Evolutionary conservation across 208 protist species (phyloP), one percentile per base, ranked within the genome.

Genomic region (Wallacemonas sp.): DNA sequence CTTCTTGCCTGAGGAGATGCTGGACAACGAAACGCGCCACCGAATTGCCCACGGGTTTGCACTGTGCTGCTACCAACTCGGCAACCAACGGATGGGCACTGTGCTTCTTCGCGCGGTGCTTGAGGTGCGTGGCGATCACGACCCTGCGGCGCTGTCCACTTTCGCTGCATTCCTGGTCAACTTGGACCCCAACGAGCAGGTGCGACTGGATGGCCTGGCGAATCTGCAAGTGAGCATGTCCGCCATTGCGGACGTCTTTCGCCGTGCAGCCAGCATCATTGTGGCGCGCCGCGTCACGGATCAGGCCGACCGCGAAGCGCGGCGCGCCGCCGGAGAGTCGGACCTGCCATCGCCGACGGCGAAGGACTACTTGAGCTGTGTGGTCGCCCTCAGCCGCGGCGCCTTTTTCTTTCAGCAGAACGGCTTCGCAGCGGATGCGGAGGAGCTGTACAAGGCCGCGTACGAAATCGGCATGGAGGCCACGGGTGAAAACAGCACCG

Each of bases 351-450:
- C 17, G 41, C 39, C 34, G 34, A 33, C 27, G 3, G 44, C 32
- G 33, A 48, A 46, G 53, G 38, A 36, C 52, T 41, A 34, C 33
- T 69, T 88, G 26, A 88, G 73, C 53, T 71, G 71, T n/a, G 77
- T 90, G 46, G 88, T 90, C 45, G 78, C 76, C 55, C 76, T 93
- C 15, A 93, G 81, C 68, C 83, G 87, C 13, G 87, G 83, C 60
- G 87, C 83, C 37, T 93, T 91, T 62, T 93, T 90, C 63, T 93
- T 86, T 58, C 83, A 90, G 24, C 77, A 83, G 57, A 74, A 87
- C 63, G 81, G 79, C n/a, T 76, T 83, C 53, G 69, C 66, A 26
- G 64, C 69, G 44, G 71, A 83, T 2, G 80, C 87, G n/a, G 81
- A 77, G 46, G 81, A 93, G 52, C 67, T 93, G 30, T 93, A 93